These are phyloP conservation scores for Trypanosoma avium DNA, from an alignment of 208 protist species.

Conservation along the genomic window DNA sequence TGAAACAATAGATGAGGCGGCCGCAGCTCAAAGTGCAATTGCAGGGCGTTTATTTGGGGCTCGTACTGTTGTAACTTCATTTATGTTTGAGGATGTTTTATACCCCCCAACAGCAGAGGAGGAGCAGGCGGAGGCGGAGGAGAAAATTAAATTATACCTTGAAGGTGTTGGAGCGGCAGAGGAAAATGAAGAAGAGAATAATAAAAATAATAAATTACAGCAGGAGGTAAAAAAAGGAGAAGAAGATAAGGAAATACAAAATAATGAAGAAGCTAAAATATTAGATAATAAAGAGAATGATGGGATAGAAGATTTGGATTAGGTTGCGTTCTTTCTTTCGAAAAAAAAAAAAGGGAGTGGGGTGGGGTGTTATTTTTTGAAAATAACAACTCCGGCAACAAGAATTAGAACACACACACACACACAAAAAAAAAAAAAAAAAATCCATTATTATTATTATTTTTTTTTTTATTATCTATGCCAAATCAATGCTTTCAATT, in stretches of 20 bases:
- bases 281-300: background rate
- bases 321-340: background rate
- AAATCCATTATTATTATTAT: too few relatives aligned
- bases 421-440: too few relatives aligned
- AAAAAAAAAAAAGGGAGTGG: background rate
- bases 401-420: too few relatives aligned
- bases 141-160: slow-evolving; percentile 25
- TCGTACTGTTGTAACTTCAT: slow-evolving; percentile 89
- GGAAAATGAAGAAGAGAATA: slow-evolving; percentile 25
- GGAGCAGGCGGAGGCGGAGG: slow-evolving; percentile 30
- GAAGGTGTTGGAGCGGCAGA: slow-evolving; percentile 20
- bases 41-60: slow-evolving; percentile 80
- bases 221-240: slow-evolving; percentile 9
- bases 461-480: too few relatives aligned
- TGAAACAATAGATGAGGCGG: slow-evolving; percentile 82
- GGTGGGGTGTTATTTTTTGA: too few relatives aligned
- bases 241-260: slow-evolving; percentile 11
- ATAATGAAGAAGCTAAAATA: slow-evolving; percentile 5
- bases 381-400: too few relatives aligned
- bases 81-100: slow-evolving; percentile 87
- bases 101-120: slow-evolving; percentile 27
- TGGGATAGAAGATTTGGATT: background rate
- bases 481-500: too few relatives aligned
- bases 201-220: background rate
- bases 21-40: slow-evolving; percentile 73